These are phyloP conservation scores for Arxiozyma telluris DNA, from an alignment of 1,139 yeast genomes.

Conservation along the genomic window DNA sequence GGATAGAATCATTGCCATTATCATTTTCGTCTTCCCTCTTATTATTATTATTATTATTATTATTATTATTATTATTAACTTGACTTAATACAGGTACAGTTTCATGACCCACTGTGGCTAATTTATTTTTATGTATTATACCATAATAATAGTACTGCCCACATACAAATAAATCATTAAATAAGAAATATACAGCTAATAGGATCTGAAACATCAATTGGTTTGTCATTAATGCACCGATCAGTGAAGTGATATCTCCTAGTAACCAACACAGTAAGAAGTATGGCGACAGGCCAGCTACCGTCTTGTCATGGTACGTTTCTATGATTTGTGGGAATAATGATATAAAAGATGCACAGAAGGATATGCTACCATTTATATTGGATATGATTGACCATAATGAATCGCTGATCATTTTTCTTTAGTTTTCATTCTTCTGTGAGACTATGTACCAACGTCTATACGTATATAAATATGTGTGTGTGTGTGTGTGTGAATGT, in stretches of 20 bases:
- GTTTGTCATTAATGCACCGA: conserved; percentile 70
- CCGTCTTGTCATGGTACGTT: conserved; percentile 68
- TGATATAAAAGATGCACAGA: conserved; percentile 72
- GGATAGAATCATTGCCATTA: too few relatives aligned
- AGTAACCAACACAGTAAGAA: conserved; percentile 71
- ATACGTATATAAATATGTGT: too few relatives aligned
- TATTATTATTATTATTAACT: not conserved
- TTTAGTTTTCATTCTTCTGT: not conserved
- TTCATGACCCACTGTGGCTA: conserved; percentile 32
- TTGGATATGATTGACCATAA: conserved; percentile 28
- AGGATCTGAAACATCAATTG: conserved; percentile 71
- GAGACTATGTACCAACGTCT: not conserved
- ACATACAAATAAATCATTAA: conserved; percentile 62
- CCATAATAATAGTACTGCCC: conserved; percentile 72
- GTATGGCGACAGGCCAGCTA: conserved; percentile 76
- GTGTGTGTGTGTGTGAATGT: too few relatives aligned
- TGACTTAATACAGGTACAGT: conserved; percentile 19
- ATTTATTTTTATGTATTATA: conserved; percentile 31
- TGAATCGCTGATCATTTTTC: not conserved
- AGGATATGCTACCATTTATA: conserved; percentile 42
- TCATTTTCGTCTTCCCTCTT: too few relatives aligned
- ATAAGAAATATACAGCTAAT: conserved; percentile 64
- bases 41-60: not conserved
- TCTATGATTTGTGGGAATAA: conserved; percentile 78
- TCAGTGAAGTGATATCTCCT: conserved; percentile 75